Evolutionary conservation across 179 eudicot species (phyloP).

Genomic region (Amaranthus tricolor): DNA sequence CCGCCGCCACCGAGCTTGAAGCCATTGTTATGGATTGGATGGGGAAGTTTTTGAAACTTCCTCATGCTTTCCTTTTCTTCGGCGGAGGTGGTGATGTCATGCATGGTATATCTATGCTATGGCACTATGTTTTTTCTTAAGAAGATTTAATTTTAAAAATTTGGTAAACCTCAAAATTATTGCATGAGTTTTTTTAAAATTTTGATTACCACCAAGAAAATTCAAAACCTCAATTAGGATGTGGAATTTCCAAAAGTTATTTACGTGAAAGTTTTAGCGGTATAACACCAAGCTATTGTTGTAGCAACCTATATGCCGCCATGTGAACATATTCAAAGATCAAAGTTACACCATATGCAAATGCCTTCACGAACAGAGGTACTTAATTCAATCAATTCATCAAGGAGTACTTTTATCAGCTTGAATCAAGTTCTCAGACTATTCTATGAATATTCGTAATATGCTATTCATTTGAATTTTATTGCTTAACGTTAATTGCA

Average conservation of each 20-base stretch:
- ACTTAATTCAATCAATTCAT: too few relatives aligned
- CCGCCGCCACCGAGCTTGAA: slow-evolving; percentile 36
- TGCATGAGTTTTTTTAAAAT: too few relatives aligned
- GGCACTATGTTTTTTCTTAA: too few relatives aligned
- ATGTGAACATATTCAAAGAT: neutral
- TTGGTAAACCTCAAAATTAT: too few relatives aligned
- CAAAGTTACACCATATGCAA: neutral
- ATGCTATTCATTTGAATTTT: neutral
- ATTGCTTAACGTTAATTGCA: neutral
- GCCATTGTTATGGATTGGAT: slow-evolving; percentile 33
- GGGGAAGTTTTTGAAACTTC: slow-evolving; percentile 27
- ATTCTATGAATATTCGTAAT: neutral
- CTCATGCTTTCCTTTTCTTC: slow-evolving; percentile 23
- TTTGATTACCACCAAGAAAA: too few relatives aligned
- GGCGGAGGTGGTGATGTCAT: slow-evolving; percentile 28
- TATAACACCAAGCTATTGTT: too few relatives aligned
- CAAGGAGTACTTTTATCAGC: neutral
- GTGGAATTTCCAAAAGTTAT: too few relatives aligned
- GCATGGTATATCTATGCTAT: slow-evolving; percentile 11
- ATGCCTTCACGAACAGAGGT: too few relatives aligned
- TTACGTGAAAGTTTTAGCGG: too few relatives aligned
- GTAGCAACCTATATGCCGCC: neutral
- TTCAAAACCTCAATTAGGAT: too few relatives aligned
- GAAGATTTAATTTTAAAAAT: too few relatives aligned
- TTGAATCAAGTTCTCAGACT: neutral